Evolutionary conservation across 2,329 filamentous ascomycete genomes (phyloP).

Genomic region (Phaeosphaeriaceae sp.): DNA sequence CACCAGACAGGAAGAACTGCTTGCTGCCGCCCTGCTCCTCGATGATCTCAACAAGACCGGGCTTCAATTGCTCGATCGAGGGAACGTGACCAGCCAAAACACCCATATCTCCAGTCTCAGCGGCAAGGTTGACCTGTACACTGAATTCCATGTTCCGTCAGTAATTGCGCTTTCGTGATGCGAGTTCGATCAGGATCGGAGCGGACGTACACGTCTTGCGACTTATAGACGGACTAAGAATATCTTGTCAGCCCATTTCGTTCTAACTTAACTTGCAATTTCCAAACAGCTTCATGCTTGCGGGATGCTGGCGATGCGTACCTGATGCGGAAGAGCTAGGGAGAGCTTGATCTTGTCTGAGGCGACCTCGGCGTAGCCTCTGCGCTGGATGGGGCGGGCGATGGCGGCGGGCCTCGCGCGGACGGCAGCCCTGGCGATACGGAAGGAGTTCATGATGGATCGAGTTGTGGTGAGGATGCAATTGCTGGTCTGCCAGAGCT

Average conservation of each 20-base stretch:
- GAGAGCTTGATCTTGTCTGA: conserved; percentile 87
- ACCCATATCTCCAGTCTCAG: conserved; percentile 99
- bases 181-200: conserved; percentile 35
- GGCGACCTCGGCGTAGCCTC: conserved; percentile 77
- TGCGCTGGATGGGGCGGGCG: conserved; percentile 78
- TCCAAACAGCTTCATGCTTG: neutral
- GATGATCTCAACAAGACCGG: conserved; percentile 91
- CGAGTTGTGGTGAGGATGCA: conserved; percentile 45
- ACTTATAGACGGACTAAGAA: conserved; percentile 71
- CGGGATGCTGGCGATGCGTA: conserved; percentile 60
- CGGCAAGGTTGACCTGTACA: conserved; percentile 98
- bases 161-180: conserved; percentile 32
- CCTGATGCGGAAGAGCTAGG: conserved; percentile 97
- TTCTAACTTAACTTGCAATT: neutral
- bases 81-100: conserved; percentile 98
- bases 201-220: conserved; percentile 70
- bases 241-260: conserved; percentile 28
- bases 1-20: conserved; percentile 98
- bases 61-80: conserved; percentile 98
- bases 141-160: conserved; percentile 55
- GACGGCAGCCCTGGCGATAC: conserved; percentile 88
- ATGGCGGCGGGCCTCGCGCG: conserved; percentile 78
- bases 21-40: conserved; percentile 91
- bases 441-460: conserved; percentile 85
- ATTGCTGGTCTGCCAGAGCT: conserved; percentile 44